Evolutionary conservation across 257 asterid genomes (phyloP), one percentile per base, ranked within the genome.

Genomic region (Solanum chiquidenum): DNA sequence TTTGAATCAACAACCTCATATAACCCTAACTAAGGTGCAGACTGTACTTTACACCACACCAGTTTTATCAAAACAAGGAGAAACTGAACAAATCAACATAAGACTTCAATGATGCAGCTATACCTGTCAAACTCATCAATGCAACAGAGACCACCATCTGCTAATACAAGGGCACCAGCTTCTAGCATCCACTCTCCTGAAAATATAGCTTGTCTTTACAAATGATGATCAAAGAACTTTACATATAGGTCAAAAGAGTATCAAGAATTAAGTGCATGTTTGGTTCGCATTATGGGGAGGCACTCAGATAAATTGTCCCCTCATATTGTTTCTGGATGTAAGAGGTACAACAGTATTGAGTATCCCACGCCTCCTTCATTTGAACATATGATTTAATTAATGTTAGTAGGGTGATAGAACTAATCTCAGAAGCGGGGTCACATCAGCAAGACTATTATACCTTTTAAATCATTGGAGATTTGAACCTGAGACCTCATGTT

Each of bases 171-270:
- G 76, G 99, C 98, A 87, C 99, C 99, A 85, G 99, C 99, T 96
- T 97, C 99, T 88, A 97, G 92, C 98, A 97, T 91, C 99, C 99
- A 97, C 87, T 97, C 99, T 89, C 99, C 99, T 97, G 95, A 86
- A 79, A 87, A 86, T 86, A 42, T 82, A 31, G 86, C 31, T 5
- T 20, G 44, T 25, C 71, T 49, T 82, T 31, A 82, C 86, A 18
- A 11, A 29, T 82, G 44, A 49, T 49, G 86, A 49, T 49, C 46
- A 82, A 82, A 31, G 18, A 82, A 49, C 44, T 49, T 23, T 18
- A 82, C 69, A 31, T 80, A 49, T 49, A 49, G 69, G 69, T 18
- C 44, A 29, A 82, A 46, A 82, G 20, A 49, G 64, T 44, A 79
- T 49, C 27, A 46, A 80, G 64, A 79, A 79, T 76, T 79, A 79